Conservation (phyloP, 2,329 filamentous ascomycete species). For the Myriosclerotinia curreyana region DNA sequence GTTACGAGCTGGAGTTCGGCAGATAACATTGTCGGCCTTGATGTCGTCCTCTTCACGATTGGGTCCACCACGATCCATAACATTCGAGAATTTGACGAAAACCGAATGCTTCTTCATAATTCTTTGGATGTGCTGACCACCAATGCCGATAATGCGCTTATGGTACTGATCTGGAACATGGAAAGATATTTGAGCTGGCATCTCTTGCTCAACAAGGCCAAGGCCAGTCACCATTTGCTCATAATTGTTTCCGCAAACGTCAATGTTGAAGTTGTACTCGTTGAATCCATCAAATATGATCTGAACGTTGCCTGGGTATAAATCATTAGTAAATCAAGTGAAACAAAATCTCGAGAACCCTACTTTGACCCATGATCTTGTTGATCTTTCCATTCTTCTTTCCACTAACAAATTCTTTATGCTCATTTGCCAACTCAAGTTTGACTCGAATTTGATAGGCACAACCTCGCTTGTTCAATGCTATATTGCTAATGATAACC, state of each 20-base stretch:
- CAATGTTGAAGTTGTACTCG: constrained; percentile 99
- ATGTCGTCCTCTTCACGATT: constrained; percentile 96
- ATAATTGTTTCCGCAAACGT: constrained; percentile 88
- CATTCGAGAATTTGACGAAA: constrained; percentile 99
- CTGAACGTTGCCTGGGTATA: constrained; percentile 68
- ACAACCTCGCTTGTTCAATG: constrained; percentile 79
- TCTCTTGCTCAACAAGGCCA: constrained; percentile 93
- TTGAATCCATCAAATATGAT: constrained; percentile 99
- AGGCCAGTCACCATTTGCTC: constrained; percentile 92
- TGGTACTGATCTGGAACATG: constrained; percentile 99
- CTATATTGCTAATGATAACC: constrained; percentile 86
- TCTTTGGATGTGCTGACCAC: constrained; percentile 95
- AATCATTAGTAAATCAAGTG: neutral
- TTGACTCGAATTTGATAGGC: constrained; percentile 90
- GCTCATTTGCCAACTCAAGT: constrained; percentile 97
- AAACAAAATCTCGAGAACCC: neutral
- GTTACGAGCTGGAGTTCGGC: constrained; percentile 93
- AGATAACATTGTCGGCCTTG: constrained; percentile 98
- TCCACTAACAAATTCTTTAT: constrained; percentile 98
- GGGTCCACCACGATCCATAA: constrained; percentile 90
- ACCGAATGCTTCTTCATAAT: constrained; percentile 99
- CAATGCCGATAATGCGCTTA: constrained; percentile 98
- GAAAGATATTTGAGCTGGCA: constrained; percentile 98
- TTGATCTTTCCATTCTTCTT: constrained; percentile 99
- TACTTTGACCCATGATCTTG: constrained; percentile 98